Percentiles rank a stretch among this genome's conserved stretches.
Conservation (phyloP, 2,329 filamentous ascomycete species). For the Lasiodiplodia sp. region DNA sequence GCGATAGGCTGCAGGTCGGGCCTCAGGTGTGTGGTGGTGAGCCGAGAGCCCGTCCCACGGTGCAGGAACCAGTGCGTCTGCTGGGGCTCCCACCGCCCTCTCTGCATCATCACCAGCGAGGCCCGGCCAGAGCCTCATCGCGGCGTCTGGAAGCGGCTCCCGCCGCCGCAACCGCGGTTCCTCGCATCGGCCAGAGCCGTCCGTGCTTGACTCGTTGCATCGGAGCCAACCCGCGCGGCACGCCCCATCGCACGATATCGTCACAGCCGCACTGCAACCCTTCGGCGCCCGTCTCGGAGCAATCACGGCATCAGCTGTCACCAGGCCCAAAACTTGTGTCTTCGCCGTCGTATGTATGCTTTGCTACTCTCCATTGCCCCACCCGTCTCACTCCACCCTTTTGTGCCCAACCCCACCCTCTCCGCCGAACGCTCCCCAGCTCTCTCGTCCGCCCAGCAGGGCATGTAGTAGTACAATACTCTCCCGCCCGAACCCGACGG, state of each 20-base stretch:
- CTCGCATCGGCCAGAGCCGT: conserved; percentile 11
- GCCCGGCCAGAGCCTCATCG: conserved; percentile 8
- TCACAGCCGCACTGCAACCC: conserved; percentile 1
- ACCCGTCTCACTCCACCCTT: conserved; percentile 30
- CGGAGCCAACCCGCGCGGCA: neutral
- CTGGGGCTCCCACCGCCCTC: conserved; percentile 2
- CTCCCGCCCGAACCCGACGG: conserved; percentile 31
- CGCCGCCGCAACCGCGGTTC: conserved; percentile 25
- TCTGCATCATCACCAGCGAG: neutral
- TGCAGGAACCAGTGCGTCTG: conserved; percentile 11
- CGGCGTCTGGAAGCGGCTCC: conserved; percentile 10
- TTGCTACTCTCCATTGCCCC: conserved; percentile 35
- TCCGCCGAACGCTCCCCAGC: conserved; percentile 27
- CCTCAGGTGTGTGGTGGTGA: conserved; percentile 13
- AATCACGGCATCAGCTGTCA: conserved; percentile 22
- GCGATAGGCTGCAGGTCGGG: conserved; percentile 15
- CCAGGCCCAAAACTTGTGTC: conserved; percentile 6
- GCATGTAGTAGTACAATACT: conserved; percentile 33
- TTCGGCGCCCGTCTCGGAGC: neutral
- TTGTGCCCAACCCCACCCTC: conserved; percentile 17
- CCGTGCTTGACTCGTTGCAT: conserved; percentile 7
- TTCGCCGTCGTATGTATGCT: conserved; percentile 35
- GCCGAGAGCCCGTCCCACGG: conserved; percentile 16
- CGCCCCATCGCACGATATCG: conserved; percentile 15
- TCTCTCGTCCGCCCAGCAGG: conserved; percentile 30